These are phyloP conservation scores for Bipolaris zeicola DNA, from an alignment of 2,329 filamentous ascomycete species.

Conservation along the genomic window DNA sequence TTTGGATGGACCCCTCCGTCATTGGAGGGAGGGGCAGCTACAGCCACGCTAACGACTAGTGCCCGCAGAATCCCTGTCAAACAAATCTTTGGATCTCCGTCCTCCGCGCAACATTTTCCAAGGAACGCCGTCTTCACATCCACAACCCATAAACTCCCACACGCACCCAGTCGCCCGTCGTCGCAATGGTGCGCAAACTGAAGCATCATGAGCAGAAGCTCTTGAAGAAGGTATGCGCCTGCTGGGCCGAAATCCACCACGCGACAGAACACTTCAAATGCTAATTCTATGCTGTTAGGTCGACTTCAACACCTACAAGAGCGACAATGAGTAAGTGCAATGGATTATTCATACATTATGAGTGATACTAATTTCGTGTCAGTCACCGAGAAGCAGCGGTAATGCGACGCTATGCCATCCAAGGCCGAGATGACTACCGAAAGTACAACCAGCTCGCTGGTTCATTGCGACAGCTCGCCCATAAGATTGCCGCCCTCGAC, in stretches of 20 bases:
- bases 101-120: conserved; percentile 3
- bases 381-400: conserved; percentile 79
- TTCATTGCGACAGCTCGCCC: conserved; percentile 86
- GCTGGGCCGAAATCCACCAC: neutral
- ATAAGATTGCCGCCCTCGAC: conserved; percentile 79
- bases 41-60: conserved; percentile 18
- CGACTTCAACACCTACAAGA: conserved; percentile 94
- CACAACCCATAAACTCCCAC: neutral
- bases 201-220: conserved; percentile 95
- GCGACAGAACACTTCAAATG: neutral
- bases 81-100: conserved; percentile 25
- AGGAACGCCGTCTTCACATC: neutral
- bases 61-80: conserved; percentile 17
- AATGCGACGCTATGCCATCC: conserved; percentile 85
- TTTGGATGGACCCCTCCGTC: conserved; percentile 19
- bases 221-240: conserved; percentile 64
- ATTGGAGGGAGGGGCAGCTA: conserved; percentile 16
- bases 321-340: conserved; percentile 65
- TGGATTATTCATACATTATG: no score
- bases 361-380: neutral
- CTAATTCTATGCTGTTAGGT: conserved; percentile 53
- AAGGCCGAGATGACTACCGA: conserved; percentile 79
- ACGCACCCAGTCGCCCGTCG: neutral
- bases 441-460: conserved; percentile 55
- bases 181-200: conserved; percentile 85